These are phyloP conservation scores for Populus simonii DNA, from an alignment of 345 rosid genomes.

Conservation along the genomic window DNA sequence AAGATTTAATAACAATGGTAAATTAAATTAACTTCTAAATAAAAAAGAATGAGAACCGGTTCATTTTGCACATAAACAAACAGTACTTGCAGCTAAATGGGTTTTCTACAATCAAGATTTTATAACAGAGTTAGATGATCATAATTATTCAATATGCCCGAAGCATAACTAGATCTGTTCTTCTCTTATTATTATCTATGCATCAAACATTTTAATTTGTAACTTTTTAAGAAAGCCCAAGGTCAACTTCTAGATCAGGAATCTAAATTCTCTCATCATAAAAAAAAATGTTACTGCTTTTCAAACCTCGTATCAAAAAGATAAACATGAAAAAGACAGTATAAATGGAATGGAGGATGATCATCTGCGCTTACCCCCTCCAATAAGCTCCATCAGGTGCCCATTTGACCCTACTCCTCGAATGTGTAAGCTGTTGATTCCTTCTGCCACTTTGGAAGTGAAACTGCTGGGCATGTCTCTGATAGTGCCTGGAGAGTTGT, in stretches of 20 bases:
- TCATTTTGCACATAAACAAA: background rate
- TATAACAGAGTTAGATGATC: background rate
- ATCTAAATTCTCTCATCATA: background rate
- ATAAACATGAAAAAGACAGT: background rate
- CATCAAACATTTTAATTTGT: background rate
- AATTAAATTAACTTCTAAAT: background rate
- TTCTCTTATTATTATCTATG: background rate
- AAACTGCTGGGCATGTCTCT: conserved; percentile 33
- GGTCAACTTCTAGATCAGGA: background rate
- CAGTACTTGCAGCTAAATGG: background rate
- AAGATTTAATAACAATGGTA: background rate
- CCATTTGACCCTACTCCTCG: conserved; percentile 47
- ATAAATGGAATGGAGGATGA: conserved; percentile 7
- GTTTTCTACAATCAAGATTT: background rate
- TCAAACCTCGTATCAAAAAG: background rate
- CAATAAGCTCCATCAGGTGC: conserved; percentile 39
- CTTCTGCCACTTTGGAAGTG: conserved; percentile 36
- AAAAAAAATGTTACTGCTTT: background rate
- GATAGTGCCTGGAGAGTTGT: conserved; percentile 42
- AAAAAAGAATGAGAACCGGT: background rate
- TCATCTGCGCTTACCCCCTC: conserved; percentile 39
- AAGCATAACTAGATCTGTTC: background rate
- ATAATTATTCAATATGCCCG: background rate
- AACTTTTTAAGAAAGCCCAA: background rate
- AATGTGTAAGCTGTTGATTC: conserved; percentile 50